These are phyloP conservation scores for Chlorella sp. DNA, from an alignment of 139 green algal species.

Conservation along the genomic window DNA sequence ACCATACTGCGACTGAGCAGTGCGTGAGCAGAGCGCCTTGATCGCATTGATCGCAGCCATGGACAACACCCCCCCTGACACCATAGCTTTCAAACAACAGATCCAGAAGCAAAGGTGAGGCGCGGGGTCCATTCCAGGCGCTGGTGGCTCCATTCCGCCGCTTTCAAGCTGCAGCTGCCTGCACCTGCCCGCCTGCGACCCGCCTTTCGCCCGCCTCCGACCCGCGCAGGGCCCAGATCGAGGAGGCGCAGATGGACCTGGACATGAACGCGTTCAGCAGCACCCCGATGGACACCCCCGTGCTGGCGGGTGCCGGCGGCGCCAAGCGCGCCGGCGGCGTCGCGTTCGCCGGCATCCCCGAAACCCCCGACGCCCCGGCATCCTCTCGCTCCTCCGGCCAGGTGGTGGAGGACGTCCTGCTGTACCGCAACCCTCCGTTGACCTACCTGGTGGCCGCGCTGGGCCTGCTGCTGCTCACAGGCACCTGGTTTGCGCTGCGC, in stretches of 20 bases:
- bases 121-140: neutral
- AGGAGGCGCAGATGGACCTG: conserved; percentile 8
- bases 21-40: too few relatives aligned
- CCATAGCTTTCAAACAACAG: conserved; percentile 27
- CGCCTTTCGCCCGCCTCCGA: neutral
- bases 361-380: neutral
- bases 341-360: conserved; percentile 15
- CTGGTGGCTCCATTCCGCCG: neutral
- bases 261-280: neutral
- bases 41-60: too few relatives aligned
- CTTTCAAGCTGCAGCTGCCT: neutral
- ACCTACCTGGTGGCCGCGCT: conserved; percentile 13
- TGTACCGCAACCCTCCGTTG: conserved; percentile 43
- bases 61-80: conserved; percentile 38
- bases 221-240: neutral
- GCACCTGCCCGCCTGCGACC: too few relatives aligned
- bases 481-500: conserved; percentile 11
- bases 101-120: conserved; percentile 27
- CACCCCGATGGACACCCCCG: conserved; percentile 20
- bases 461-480: conserved; percentile 14
- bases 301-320: neutral
- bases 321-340: conserved; percentile 2
- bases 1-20: too few relatives aligned
- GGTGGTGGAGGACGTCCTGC: conserved; percentile 29
- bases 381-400: neutral